Evolutionary conservation across 441 rosid genomes (phyloP), one percentile per base, ranked within the genome.

Genomic region (Pelargonium fulgidum): DNA sequence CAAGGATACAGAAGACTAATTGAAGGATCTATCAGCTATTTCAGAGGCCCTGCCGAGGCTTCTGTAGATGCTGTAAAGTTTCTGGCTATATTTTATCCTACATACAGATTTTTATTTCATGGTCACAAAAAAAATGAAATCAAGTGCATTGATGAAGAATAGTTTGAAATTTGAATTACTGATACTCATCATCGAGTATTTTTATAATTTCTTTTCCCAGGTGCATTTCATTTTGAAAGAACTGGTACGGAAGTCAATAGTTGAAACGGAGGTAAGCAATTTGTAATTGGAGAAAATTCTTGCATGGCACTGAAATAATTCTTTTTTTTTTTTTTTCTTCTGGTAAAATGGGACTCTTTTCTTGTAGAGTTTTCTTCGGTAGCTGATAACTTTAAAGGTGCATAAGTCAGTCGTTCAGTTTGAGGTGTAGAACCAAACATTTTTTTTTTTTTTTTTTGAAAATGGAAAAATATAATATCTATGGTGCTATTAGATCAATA

Each of bases 41-140:
- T 95, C 81, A 95, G 82, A 85, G 99, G 99, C 78, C 98, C 99
- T 3, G 97, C 97, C 14, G 99, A 95, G 78, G 99, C 99, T 67
- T 89, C 98, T 22, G 98, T 90, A 36, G 98, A 90, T 85, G 97
- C 97, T 39, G 97, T 92, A 90, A 84, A 74, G 71, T 75, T 79
- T 81, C 67, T 39, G 68, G 14, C 64, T 61, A 24, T 61, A 24
- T 0, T 33, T 33, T 8, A 7, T 41, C 41, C 41, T 36, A 36
- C 5, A 36, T 4, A 36, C 6, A 2, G 36, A 36, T 4, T 36
- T 36, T 36, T 3, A 36, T 36, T 36, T 36, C 7, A 4, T 3
- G 41, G 41, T 29, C 36, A 2, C 5, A 2, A 29, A 22, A 22
- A 2, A 29, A 22, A 22, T 22, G 24, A 22, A 22, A 22, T 22